Conservation (phyloP, 2,329 filamentous ascomycete species). For the Trichoderma asperellum region DNA sequence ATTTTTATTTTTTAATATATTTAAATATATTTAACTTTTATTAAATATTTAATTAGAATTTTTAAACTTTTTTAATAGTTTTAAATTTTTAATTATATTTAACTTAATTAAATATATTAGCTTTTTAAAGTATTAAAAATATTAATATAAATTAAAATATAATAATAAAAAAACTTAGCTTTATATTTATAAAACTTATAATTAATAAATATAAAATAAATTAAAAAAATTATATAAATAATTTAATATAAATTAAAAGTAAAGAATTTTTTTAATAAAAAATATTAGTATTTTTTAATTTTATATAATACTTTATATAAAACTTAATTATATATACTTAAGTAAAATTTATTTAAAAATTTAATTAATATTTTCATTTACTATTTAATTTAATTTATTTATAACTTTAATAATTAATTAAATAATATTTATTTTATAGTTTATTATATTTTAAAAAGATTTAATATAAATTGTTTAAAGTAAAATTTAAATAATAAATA, state of each 20-base stretch:
- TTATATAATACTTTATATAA: too few species aligned
- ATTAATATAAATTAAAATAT: background rate
- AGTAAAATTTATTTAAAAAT: too few species aligned
- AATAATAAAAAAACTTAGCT: background rate
- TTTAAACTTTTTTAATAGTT: background rate
- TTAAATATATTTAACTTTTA: background rate
- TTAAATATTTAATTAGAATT: too few species aligned
- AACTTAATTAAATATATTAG: background rate
- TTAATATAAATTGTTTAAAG: background rate
- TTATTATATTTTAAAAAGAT: background rate
- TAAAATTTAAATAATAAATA: background rate
- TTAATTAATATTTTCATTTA: too few species aligned
- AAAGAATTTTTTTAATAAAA: too few species aligned
- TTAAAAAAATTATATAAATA: background rate
- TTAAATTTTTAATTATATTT: background rate
- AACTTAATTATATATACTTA: too few species aligned
- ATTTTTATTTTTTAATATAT: background rate
- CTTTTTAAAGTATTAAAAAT: background rate
- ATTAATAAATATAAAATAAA: background rate
- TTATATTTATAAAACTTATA: slow-evolving; percentile 3
- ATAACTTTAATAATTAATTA: too few species aligned
- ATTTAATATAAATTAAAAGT: background rate
- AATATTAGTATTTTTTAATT: too few species aligned
- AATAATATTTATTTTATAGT: background rate
- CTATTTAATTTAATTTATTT: too few species aligned